Base-by-base conservation (phyloP, 371 early-diverging fungal species). In the Dichotomocladium elegans region DNA sequence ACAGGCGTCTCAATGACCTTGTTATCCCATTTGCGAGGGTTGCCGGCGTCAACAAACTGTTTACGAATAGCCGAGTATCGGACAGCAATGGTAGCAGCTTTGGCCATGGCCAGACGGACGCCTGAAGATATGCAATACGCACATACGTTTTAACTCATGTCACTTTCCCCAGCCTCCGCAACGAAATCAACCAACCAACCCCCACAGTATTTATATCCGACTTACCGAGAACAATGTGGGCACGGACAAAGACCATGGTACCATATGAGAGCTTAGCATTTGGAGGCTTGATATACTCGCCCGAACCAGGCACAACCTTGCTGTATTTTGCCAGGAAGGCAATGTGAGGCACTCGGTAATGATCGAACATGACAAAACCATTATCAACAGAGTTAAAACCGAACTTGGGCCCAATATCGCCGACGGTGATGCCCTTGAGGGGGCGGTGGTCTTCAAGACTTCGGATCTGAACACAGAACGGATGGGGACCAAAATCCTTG, bases 361-460 rank as follows among this genome's bases (percentile, higher is more conserved):
- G 76, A 56, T 89, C 78, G 51, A 93, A 87, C 46, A 85, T 63
- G 57, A 92, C 72, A 67, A 84, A 91, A 25, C 94, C 94, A 60
- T 92, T 93, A 71, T 94, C 94, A 61, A 90, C 81, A 2, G 80
- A 65, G 44, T 87, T 85, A 62, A 81, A 82, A 7, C 95, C 95
- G 19, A 90, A 82, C 70, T 95, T 95, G 22, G 93, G 87, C 0
- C 96, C 96, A 60, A 92, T 84, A 54, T 96, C 95, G 47, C 88
- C 92, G 19, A 94, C 88, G 4, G 85, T 83, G 45, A 96, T 80
- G 19, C 94, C 95, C 2, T 85, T 77, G 53, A 92, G 49, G 33
- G 83, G 82, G 14, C 67, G 72, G 63, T 93, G 94, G 48, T 87
- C 86, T 41, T 81, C 74, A 2, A 82, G 70, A 34, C 84, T 83